A percentile compares a stretch with the other conserved stretches of the same genome.
These are phyloP conservation scores for Arachnopeziza araneosa DNA, from an alignment of 2,329 filamentous ascomycete species.

Conservation along the genomic window DNA sequence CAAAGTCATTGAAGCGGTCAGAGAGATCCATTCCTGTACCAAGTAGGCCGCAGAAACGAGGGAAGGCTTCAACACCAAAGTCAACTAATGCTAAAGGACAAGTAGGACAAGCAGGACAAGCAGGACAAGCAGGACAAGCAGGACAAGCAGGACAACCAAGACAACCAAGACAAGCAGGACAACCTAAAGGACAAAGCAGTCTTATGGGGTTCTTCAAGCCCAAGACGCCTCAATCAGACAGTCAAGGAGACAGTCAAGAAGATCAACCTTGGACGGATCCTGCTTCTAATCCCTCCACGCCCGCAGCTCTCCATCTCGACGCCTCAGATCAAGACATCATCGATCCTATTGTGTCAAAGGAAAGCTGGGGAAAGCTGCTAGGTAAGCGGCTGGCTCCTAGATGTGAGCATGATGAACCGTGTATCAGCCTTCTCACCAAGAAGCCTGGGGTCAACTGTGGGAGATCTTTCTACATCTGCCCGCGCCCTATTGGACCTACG, in stretches of 20 bases:
- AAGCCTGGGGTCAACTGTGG: conserved; percentile 81
- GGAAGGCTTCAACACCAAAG: conserved; percentile 37
- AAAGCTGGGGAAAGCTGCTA: conserved; percentile 82
- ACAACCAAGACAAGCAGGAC: too few relatives aligned
- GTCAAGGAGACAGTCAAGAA: background rate
- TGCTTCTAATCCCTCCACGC: conserved; percentile 4
- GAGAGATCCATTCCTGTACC: background rate
- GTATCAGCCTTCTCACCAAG: conserved; percentile 77
- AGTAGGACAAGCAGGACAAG: too few relatives aligned
- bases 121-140: too few relatives aligned
- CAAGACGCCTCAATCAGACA: conserved; percentile 32
- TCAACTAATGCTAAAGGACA: conserved; percentile 40
- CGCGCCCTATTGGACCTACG: conserved; percentile 73
- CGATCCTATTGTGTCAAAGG: conserved; percentile 67
- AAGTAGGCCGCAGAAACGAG: conserved; percentile 40
- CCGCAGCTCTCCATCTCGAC: background rate
- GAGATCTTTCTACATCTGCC: conserved; percentile 60
- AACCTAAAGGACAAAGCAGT: conserved; percentile 30
- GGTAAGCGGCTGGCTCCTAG: conserved; percentile 66
- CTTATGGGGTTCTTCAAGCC: conserved; percentile 77
- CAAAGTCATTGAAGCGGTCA: conserved; percentile 17
- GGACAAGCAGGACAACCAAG: too few relatives aligned
- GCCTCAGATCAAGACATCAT: conserved; percentile 37
- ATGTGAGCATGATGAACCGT: conserved; percentile 87
- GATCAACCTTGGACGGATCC: background rate